These are phyloP conservation scores for Trichoderma parareesei DNA, from an alignment of 495 filamentous ascomycete species.

Conservation along the genomic window DNA sequence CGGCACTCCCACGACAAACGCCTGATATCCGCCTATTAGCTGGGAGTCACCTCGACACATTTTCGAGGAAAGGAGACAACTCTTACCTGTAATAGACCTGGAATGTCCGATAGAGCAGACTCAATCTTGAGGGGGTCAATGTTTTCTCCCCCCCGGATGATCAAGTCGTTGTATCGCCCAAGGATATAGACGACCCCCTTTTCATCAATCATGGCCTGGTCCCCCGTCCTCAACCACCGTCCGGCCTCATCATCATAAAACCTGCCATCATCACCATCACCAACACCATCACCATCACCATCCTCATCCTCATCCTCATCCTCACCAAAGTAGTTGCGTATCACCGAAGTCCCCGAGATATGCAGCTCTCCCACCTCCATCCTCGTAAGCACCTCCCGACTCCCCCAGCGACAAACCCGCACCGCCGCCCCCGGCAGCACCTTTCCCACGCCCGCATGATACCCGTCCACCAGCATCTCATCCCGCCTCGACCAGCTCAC, in stretches of 20 bases:
- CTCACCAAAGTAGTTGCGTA: slow-evolving; percentile 24
- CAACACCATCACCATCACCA: slow-evolving; percentile 9
- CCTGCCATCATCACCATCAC: slow-evolving; percentile 12
- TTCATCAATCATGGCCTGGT: slow-evolving; percentile 34
- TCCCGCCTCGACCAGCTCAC: slow-evolving; percentile 20
- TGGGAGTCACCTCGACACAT: background rate
- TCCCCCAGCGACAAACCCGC: slow-evolving; percentile 28
- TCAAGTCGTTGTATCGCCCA: slow-evolving; percentile 42
- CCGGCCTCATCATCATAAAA: slow-evolving; percentile 31
- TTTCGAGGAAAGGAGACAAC: background rate
- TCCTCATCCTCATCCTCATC: slow-evolving; percentile 1
- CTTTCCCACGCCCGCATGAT: slow-evolving; percentile 23
- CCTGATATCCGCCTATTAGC: slow-evolving; percentile 11
- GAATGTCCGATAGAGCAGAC: slow-evolving; percentile 19
- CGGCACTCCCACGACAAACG: slow-evolving; percentile 29
- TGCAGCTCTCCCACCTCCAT: slow-evolving; percentile 37
- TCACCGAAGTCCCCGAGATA: slow-evolving; percentile 24
- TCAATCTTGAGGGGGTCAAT: slow-evolving; percentile 36
- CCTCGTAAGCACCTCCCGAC: slow-evolving; percentile 16
- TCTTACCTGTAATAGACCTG: slow-evolving; percentile 15
- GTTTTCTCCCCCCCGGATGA: slow-evolving; percentile 44
- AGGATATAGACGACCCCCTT: slow-evolving; percentile 29
- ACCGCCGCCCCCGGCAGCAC: slow-evolving; percentile 25
- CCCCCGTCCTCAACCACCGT: slow-evolving; percentile 36
- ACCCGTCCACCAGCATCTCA: slow-evolving; percentile 16